Conservation (phyloP, 176 grass and related monocot species). For the Aechmea fasciata region DNA sequence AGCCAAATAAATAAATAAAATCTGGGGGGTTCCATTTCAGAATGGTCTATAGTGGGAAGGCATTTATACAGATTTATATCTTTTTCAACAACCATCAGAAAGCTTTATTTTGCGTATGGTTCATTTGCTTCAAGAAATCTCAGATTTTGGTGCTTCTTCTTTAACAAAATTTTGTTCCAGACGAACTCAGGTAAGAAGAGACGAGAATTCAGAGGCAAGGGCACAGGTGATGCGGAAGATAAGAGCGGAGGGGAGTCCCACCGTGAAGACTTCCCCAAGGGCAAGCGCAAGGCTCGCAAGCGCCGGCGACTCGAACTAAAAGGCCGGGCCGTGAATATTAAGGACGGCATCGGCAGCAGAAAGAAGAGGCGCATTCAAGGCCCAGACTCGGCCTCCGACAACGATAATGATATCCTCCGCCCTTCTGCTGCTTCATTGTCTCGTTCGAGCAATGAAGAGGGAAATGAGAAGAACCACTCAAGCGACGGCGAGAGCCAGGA, state of each 20-base stretch:
- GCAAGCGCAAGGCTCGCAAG: constrained; percentile 57
- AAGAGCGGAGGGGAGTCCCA: constrained; percentile 50
- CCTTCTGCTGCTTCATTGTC: constrained; percentile 28
- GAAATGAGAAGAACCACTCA: constrained; percentile 22
- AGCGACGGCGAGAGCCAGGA: constrained; percentile 36
- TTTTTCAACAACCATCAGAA: not conserved
- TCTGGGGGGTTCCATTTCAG: not conserved
- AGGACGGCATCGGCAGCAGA: constrained; percentile 16
- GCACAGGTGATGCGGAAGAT: constrained; percentile 41
- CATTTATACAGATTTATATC: not conserved
- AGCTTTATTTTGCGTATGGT: constrained; percentile 1
- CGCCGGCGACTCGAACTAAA: constrained; percentile 52
- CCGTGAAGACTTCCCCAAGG: constrained; percentile 42
- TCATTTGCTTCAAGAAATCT: constrained; percentile 4
- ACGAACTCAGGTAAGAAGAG: constrained; percentile 60
- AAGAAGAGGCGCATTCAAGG: constrained; percentile 40
- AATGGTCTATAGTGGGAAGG: not conserved
- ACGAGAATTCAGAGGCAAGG: constrained; percentile 29
- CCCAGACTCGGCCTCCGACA: constrained; percentile 31
- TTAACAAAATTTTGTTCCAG: constrained; percentile 42
- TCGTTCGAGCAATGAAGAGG: constrained; percentile 46
- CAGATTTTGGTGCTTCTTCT: constrained; percentile 2
- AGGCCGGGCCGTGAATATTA: constrained; percentile 30
- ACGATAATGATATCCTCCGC: constrained; percentile 15
- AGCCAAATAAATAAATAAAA: no score